Evolutionary conservation across 2,329 filamentous ascomycete genomes (phyloP).

Genomic region (Cladobotryum mycophilum): DNA sequence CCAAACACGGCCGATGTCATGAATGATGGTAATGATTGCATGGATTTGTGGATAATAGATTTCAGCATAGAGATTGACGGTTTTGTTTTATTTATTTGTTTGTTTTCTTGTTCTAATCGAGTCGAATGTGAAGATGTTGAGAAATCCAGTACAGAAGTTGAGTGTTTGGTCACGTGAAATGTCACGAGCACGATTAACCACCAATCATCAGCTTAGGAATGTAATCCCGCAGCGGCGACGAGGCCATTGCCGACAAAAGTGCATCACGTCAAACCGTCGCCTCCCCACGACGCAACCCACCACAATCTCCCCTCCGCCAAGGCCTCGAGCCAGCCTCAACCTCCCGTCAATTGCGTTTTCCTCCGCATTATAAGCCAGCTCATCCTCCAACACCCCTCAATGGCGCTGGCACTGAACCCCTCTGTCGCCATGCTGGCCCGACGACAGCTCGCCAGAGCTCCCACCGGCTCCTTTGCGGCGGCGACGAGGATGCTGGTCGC

Average conservation of each 20-base stretch:
- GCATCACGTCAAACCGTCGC: constrained; percentile 22
- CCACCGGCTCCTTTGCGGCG: constrained; percentile 14
- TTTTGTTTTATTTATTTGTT: constrained; percentile 1
- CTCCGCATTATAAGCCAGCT: constrained; percentile 12
- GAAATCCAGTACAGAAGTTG: background rate
- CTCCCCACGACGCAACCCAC: constrained; percentile 14
- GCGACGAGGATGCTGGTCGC: constrained; percentile 10
- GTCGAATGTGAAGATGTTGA: background rate
- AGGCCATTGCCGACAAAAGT: constrained; percentile 10
- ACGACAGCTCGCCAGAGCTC: constrained; percentile 26
- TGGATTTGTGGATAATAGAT: background rate
- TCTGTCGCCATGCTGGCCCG: constrained; percentile 30
- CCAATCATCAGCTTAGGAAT: constrained; percentile 34
- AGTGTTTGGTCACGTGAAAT: constrained; percentile 22
- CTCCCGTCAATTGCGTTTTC: constrained; percentile 22
- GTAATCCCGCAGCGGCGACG: constrained; percentile 33
- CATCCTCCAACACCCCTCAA: constrained; percentile 13
- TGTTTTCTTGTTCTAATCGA: background rate
- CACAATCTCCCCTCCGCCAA: constrained; percentile 13
- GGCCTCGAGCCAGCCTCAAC: constrained; percentile 13
- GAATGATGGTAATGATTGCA: background rate
- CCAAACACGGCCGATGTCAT: background rate
- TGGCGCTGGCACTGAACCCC: constrained; percentile 28
- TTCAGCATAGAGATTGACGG: background rate
- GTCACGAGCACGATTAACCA: constrained; percentile 18